phyloP scores from a whole-genome alignment of 2,329 filamentous ascomycete genomes.

The Curvularia verruculosa region DNA sequence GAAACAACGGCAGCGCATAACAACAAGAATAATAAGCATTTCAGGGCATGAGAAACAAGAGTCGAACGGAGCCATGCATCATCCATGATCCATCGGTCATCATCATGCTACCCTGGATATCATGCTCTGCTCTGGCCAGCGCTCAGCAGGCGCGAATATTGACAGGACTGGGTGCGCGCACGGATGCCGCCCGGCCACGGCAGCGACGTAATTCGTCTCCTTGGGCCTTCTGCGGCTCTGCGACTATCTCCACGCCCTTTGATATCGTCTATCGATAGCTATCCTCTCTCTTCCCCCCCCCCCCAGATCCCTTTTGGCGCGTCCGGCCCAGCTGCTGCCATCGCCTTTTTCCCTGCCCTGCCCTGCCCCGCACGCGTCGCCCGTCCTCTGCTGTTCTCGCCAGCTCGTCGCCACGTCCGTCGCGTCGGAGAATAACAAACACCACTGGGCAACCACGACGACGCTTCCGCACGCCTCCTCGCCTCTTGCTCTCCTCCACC shows the following conservation, averaged over 20 bases:
- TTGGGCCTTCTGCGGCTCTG: constrained; percentile 24
- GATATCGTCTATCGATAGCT: constrained; percentile 27
- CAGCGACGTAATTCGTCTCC: constrained; percentile 21
- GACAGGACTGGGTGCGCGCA: constrained; percentile 11
- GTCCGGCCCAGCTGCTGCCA: constrained; percentile 8
- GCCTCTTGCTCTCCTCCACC: constrained; percentile 1
- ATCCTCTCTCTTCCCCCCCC: constrained; percentile 5
- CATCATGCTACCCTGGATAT: neutral
- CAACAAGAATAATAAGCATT: no score
- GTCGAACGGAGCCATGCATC: neutral
- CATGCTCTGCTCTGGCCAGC: neutral
- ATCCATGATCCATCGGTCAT: no score
- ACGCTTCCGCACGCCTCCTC: constrained; percentile 10
- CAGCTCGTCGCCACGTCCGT: constrained; percentile 13
- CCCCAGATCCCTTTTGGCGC: constrained; percentile 5
- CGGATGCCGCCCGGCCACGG: constrained; percentile 10
- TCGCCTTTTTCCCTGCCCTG: constrained; percentile 6
- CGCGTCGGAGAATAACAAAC: constrained; percentile 26
- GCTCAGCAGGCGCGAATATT: neutral
- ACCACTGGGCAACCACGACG: constrained; percentile 17
- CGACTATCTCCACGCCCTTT: constrained; percentile 17
- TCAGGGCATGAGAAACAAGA: neutral
- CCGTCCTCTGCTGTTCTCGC: neutral
- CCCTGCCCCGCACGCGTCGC: constrained; percentile 18
- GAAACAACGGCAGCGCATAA: neutral